phyloP scores from a whole-genome alignment of 2,329 filamentous ascomycete genomes.

The Colletotrichum camelliae region DNA sequence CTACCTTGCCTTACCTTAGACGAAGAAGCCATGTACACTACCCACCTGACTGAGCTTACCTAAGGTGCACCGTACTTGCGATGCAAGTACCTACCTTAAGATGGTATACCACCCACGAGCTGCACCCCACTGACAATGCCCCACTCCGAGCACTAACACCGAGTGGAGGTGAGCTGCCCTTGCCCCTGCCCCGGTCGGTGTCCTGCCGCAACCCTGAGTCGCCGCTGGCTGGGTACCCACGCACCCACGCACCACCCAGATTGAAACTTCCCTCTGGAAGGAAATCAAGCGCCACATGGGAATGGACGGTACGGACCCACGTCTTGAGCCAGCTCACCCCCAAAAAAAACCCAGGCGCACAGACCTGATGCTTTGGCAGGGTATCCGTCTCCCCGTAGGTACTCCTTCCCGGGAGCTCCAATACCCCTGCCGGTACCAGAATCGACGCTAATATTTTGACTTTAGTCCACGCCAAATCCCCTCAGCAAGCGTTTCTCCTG shows the following conservation, averaged over 20 bases:
- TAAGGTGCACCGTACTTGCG: not conserved
- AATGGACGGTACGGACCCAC: not conserved
- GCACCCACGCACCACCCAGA: not conserved
- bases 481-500: not conserved
- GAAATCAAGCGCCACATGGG: conserved; percentile 18
- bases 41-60: not conserved
- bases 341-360: conserved; percentile 2
- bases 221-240: not conserved
- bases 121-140: not conserved
- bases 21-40: not conserved
- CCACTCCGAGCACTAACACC: not conserved
- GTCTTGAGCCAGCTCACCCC: not conserved
- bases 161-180: not conserved
- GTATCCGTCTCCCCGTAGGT: not conserved
- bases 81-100: not conserved
- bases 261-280: conserved; percentile 11
- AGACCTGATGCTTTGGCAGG: not conserved
- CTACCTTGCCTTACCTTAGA: not conserved
- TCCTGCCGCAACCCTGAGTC: conserved; percentile 10
- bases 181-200: not conserved
- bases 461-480: not conserved
- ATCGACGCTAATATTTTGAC: not conserved
- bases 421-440: not conserved
- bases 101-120: not conserved
- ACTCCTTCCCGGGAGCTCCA: not conserved